These are phyloP conservation scores for Neonectria neomacrospora DNA, from an alignment of 2,329 filamentous ascomycete genomes.

Conservation along the genomic window DNA sequence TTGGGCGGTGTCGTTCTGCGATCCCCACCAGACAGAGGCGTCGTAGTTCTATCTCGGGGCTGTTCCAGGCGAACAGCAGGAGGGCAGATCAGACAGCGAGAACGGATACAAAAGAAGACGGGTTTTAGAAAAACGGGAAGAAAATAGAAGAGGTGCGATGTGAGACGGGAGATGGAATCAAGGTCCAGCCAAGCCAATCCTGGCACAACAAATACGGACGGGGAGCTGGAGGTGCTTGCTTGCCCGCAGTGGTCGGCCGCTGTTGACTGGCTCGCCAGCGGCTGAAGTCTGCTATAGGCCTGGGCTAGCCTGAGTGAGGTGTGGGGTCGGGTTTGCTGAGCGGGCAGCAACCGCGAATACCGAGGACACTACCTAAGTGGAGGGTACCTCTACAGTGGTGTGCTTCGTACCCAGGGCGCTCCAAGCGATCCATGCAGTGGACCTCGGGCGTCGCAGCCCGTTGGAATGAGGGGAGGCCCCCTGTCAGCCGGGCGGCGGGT, in stretches of 20 bases:
- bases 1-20: constrained; percentile 5
- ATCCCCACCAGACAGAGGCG: constrained; percentile 2
- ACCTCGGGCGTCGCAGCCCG: constrained; percentile 15
- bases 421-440: too few species aligned
- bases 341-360: constrained; percentile 42
- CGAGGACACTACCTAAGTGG: too few species aligned
- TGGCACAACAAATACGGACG: constrained; percentile 12
- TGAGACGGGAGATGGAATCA: not conserved
- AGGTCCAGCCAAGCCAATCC: constrained; percentile 13
- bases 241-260: constrained; percentile 11
- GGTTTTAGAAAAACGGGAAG: not conserved
- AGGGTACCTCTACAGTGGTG: too few species aligned
- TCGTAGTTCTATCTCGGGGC: not conserved
- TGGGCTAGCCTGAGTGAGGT: constrained; percentile 20
- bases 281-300: constrained; percentile 22
- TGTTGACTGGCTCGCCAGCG: constrained; percentile 15
- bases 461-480: constrained; percentile 28
- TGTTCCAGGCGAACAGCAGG: not conserved
- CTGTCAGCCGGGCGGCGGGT: constrained; percentile 23
- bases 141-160: not conserved
- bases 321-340: constrained; percentile 38
- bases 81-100: not conserved
- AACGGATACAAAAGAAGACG: constrained; percentile 1
- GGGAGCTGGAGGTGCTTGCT: constrained; percentile 6
- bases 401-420: too few species aligned